Evolutionary conservation across 179 eudicot genomes (phyloP), one percentile per base, ranked within the genome.

Genomic region (Carnegiea gigantea): DNA sequence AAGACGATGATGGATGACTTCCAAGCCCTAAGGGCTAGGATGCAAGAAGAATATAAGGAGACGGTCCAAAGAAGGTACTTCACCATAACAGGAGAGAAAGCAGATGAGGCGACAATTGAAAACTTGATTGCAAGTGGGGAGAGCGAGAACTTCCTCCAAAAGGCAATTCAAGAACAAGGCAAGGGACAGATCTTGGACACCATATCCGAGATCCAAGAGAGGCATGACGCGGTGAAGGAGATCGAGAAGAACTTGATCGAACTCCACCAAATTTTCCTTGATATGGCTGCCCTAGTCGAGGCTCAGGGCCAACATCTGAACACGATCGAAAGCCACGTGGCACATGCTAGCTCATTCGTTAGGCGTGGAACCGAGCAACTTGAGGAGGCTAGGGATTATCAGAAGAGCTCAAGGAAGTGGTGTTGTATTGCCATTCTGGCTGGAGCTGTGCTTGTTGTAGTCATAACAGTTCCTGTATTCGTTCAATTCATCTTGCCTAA

Each of bases 151-250:
- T 93, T 95, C 83, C 89, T 95, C 20, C 98, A 93, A 70, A 95
- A 93, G 86, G 97, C 97, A 0, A 93, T 95, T 76, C 94, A 95
- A 70, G 98, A 95, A 44, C 98, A 93, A 81, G 98, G 98, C 1
- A 79, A 92, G 51, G 98, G 96, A 0, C 92, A 90, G 51, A 93
- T 95, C n/a, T 26, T 95, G 86, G 97, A 95, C 88, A 89, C 97
- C 11, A 93, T 93, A 26, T 89, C 93, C 0, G 93, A 93, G 84
- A 88, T 91, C 10, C 96, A 93, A 83, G 96, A 93, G 77, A 70
- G 96, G 82, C 94, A 93, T 26, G 96, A 93, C 62, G 92, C 94
- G 0, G 94, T 93, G 46, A 93, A 93, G 83, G 94, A 92, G 84
- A 92, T 91, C 0, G 94, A 92, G 91, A 92, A 88, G 86, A 93